These are phyloP conservation scores for Juglanconis sp. DNA, from an alignment of 2,329 filamentous ascomycete species.

Conservation along the genomic window DNA sequence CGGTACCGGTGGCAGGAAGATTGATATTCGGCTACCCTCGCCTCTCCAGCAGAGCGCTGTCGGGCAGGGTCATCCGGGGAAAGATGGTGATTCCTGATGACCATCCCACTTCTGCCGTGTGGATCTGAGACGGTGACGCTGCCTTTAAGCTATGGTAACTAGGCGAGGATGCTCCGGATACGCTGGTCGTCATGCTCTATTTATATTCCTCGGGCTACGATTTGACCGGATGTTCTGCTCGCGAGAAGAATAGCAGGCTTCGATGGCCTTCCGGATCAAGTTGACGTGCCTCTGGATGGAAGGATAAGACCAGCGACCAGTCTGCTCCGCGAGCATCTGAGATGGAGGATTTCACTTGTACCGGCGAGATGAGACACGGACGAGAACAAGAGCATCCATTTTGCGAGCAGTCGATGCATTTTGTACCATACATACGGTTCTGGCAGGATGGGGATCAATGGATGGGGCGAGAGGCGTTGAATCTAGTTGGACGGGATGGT, in stretches of 20 bases:
- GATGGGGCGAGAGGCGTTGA: constrained; percentile 7
- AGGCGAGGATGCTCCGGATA: background rate
- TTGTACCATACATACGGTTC: constrained; percentile 15
- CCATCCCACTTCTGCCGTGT: background rate
- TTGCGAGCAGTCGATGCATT: constrained; percentile 14
- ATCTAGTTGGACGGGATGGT: background rate
- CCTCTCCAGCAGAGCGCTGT: constrained; percentile 36
- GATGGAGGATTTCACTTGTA: background rate
- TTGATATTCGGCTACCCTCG: constrained; percentile 54
- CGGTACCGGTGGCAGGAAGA: constrained; percentile 47
- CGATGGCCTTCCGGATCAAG: background rate
- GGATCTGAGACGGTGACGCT: background rate
- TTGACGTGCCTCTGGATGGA: background rate
- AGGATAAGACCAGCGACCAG: background rate
- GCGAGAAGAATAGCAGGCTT: background rate
- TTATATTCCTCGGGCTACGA: background rate
- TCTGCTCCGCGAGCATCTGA: background rate
- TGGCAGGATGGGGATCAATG: constrained; percentile 1
- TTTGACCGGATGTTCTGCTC: background rate
- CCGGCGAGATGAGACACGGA: background rate
- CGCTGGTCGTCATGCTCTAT: background rate
- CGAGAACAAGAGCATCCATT: background rate
- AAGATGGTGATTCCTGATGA: constrained; percentile 38
- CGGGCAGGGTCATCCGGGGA: constrained; percentile 34
- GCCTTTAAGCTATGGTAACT: background rate